Base-by-base conservation (phyloP, 2,329 filamentous ascomycete species). In the Stromatinia cepivora region DNA sequence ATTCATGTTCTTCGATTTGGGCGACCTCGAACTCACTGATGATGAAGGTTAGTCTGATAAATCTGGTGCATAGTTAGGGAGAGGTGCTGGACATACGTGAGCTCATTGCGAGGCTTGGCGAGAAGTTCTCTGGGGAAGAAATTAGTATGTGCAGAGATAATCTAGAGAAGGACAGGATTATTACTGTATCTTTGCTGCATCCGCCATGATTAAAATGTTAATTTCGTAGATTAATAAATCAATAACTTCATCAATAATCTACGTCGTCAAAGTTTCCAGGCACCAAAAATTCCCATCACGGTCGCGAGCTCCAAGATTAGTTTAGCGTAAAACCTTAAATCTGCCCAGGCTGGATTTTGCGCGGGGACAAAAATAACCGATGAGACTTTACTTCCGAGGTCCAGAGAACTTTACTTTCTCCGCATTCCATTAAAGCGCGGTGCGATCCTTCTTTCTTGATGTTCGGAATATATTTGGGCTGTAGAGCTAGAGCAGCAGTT, bases 11-110 rank as follows among this genome's bases (percentile, higher is more conserved):
- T 80, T 93, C 90, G 75, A 88, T 83, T 78, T 93, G 89, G 67
- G 91, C 89, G 75, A 97, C 91, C 82, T 97, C 93, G 82, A 94
- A 97, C 83, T 97, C 93, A 73, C 92, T 96, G 77, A 50, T 96
- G 77, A 50, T 28, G 39, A 48, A 57, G 63, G 52, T 78, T 73
- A 78, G 75, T 71, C 65, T 65, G 39, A 31, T 65, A 63, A 63
- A 31, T 70, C 67, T 74, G 70, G 74, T 57, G 58, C 72, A 50
- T 28, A 20, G 31, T 61, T 54, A 46, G n/a, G 58, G 72, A 20
- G 46, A 66, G 39, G 45, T 56, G 22, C 69, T 50, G 20, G 70
- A 86, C 90, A 76, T 88, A 96, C 93, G 93, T 97, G 82, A 97
- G 90, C 80, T 97, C 94, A 78, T 86, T 88, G 82, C 93, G 92